Conservation (phyloP, 2,329 filamentous ascomycete genomes). For the Coleophoma eucalyptorum region DNA sequence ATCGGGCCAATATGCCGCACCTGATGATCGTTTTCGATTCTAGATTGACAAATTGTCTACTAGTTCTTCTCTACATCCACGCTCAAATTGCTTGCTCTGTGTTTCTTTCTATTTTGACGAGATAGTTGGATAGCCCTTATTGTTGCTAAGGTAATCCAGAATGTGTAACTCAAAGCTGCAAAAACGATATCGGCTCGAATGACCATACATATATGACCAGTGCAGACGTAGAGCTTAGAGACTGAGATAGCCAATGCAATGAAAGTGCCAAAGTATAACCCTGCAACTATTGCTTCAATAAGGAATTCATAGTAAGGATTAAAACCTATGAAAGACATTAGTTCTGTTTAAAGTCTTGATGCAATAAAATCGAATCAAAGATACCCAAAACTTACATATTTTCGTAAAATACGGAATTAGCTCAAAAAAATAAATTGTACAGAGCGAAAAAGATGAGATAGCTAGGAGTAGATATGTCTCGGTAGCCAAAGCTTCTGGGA, state of each 20-base stretch:
- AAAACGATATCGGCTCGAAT: not conserved
- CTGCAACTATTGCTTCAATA: not conserved
- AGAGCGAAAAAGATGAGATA: not conserved
- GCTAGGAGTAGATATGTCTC: not conserved
- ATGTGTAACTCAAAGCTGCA: not conserved
- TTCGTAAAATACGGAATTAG: not conserved
- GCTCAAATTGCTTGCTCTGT: too few species aligned
- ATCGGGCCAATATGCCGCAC: too few species aligned
- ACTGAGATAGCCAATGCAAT: not conserved
- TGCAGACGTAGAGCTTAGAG: not conserved
- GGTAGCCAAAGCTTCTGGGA: not conserved
- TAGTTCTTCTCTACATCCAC: too few species aligned
- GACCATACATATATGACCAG: not conserved
- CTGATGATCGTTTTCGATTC: too few species aligned
- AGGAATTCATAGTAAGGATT: not conserved
- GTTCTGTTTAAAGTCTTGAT: not conserved
- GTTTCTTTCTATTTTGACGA: too few species aligned
- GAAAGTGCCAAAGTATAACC: not conserved
- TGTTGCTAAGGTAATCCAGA: not conserved
- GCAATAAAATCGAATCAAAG: not conserved
- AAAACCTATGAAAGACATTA: not conserved
- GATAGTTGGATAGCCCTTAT: not conserved
- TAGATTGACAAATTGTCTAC: too few species aligned
- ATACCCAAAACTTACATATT: not conserved
- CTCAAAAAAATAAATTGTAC: not conserved